Base-by-base conservation (phyloP, 352 stramenopile species). In the Thalassiosira mediterranea region DNA sequence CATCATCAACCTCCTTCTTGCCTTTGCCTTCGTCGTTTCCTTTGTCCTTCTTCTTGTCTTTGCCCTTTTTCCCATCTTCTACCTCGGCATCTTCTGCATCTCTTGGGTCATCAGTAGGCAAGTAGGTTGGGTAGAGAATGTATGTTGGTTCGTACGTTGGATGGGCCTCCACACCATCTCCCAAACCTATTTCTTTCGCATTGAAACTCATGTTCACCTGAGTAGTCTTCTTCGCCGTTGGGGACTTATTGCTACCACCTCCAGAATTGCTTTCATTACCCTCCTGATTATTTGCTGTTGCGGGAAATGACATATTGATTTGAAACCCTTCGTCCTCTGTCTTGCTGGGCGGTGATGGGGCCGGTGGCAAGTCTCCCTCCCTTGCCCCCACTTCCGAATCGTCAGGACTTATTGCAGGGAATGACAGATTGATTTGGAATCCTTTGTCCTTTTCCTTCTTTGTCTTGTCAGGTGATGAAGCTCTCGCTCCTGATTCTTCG, bases 91-190 rank as follows among this genome's bases (percentile, higher is more conserved):
- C 38, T 28, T 21, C 28, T 0, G 8, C 25, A 46, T 13, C 52
- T 42, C 17, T 60, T 26, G 52, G 52, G 40, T 2, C 25, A 60
- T 37, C 29, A 5, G 52, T 60, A 44, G 28, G 52, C 32, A 40
- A 11, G 3, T 44, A n/a, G 28, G 52, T 60, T 60, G 52, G 52
- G 23, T 44, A 60, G 10, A 60, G 17, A 13, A 60, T 0, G 40
- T 60, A 60, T 0, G 52, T 60, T 42, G 52, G 52, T 25, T 60
- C 52, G 21, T 25, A 7, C 32, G 15, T 60, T 37, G 52, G 29
- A 34, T 21, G 15, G 13, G 13, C 52, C 17, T 53, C 46, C 8
- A 13, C 34, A 13, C 34, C 13, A 13, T 42, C 34, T 53, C 17
- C 46, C 8, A 13, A 7, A 13, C 34, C 13, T 7, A 13, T 13